Base-by-base conservation (phyloP, 2,329 filamentous ascomycete species). In the Coniella vitis region DNA sequence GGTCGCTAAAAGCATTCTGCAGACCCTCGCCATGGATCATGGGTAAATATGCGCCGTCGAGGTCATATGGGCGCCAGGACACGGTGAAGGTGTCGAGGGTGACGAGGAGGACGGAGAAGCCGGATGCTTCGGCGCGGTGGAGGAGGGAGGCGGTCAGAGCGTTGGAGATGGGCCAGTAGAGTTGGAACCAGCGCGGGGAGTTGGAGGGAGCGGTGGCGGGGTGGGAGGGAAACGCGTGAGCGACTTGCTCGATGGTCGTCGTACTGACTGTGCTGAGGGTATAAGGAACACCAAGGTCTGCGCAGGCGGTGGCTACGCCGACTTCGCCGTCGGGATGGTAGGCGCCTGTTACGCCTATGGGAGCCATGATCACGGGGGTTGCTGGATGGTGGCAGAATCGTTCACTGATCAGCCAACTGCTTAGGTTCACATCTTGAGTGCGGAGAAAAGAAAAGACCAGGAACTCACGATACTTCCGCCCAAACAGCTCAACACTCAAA, bases 71-170 rank as follows among this genome's bases (percentile, higher is more conserved):
- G 34, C 86, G 71, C 84, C 84, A 90, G 1, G 75, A 76, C 32
- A 89, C 70, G 12, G 74, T 74, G 64, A 79, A 86, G 0, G 84
- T 88, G 62, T 90, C 86, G 0, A 88, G 69, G 0, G 86, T 90
- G 1, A 90, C 81, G 7, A 89, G 77, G 0, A 89, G 70, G 1
- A 81, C 82, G 31, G 72, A 73, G 64, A 74, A 89, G 1, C 84
- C 84, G 29, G 69, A 74, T 0, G 65, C 69, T 58, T 79, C 79
- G 0, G 84, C 86, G 0, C 84, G 73, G 1, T 64, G 60, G 4
- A 89, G 70, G 14, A 89, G 66, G 1, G 78, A 84, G 0, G 74
- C 67, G 0, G 84, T 88, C 47, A 88, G 69, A 3, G 82, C 76
- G 45, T 88, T 75, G 47, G 79, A 75, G 17, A 72, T 66, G 0